Conservation (phyloP, 208 protist species). For the Trypanosoma melophagium region DNA sequence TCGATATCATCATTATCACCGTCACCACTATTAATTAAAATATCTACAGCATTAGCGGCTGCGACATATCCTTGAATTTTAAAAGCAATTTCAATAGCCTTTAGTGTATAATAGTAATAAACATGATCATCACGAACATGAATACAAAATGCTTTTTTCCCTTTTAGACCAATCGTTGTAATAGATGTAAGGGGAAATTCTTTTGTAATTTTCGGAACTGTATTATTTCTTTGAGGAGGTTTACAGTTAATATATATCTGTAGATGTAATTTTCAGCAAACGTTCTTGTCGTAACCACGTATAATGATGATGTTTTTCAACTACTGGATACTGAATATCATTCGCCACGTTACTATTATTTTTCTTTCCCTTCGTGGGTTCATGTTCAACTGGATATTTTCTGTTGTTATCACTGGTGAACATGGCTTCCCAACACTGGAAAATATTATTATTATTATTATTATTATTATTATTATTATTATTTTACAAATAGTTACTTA, state of each 20-base stretch:
- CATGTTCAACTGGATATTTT: neutral
- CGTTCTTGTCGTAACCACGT: slow-evolving; percentile 28
- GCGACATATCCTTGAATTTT: slow-evolving; percentile 30
- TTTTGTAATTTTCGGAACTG: slow-evolving; percentile 21
- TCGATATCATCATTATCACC: too few relatives aligned
- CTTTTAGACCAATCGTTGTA: slow-evolving; percentile 22
- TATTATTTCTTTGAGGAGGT: slow-evolving; percentile 1
- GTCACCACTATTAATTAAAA: slow-evolving; percentile 4
- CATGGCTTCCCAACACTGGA: neutral
- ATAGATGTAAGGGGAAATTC: slow-evolving; percentile 21
- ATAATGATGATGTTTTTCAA: slow-evolving; percentile 27
- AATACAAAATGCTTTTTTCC: slow-evolving; percentile 22
- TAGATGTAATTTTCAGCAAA: slow-evolving; percentile 24
- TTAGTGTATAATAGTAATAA: slow-evolving; percentile 31
- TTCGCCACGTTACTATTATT: neutral
- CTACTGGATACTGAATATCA: slow-evolving; percentile 17
- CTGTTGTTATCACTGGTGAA: neutral
- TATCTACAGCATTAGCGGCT: slow-evolving; percentile 20
- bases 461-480: too few relatives aligned
- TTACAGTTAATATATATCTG: slow-evolving; percentile 29
- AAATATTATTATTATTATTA: neutral
- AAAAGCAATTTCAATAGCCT: slow-evolving; percentile 25
- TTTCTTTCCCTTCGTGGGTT: neutral
- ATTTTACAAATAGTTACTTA: too few relatives aligned
- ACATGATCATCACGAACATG: slow-evolving; percentile 24